These are phyloP conservation scores for Stereum hirsutum DNA, from an alignment of 1,284 basidiomycete species.

Conservation along the genomic window DNA sequence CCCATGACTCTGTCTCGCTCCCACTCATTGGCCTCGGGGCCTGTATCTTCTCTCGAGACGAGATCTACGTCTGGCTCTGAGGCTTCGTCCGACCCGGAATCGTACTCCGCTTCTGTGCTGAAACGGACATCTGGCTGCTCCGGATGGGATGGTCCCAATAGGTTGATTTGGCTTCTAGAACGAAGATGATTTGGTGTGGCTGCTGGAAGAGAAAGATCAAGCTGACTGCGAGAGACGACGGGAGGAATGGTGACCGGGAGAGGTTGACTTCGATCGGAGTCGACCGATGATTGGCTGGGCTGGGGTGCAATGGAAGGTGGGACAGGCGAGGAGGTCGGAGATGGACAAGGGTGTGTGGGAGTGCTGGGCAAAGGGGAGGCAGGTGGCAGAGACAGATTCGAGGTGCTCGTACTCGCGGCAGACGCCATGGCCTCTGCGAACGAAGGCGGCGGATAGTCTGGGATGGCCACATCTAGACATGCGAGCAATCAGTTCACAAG, in stretches of 20 bases:
- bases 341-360: background rate
- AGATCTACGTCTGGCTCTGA: constrained; percentile 14
- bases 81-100: constrained; percentile 8
- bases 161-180: constrained; percentile 5
- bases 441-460: constrained; percentile 49
- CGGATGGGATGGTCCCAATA: constrained; percentile 7
- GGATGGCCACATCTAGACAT: constrained; percentile 24
- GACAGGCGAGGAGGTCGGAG: background rate
- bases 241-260: background rate
- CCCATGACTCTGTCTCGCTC: constrained; percentile 21
- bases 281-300: background rate
- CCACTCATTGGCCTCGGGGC: constrained; percentile 16
- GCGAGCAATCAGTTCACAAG: background rate
- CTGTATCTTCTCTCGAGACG: constrained; percentile 11
- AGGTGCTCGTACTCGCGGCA: constrained; percentile 10
- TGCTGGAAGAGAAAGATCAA: too few species aligned
- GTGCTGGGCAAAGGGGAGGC: background rate
- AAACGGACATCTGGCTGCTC: constrained; percentile 8
- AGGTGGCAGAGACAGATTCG: background rate
- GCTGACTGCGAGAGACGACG: too few species aligned
- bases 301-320: background rate
- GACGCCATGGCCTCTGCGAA: constrained; percentile 43
- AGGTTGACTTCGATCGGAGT: background rate
- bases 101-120: constrained; percentile 12
- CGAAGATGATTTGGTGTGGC: too few species aligned